A percentile compares a stretch with the other conserved stretches of the same genome.
phyloP scores from a whole-genome alignment of 2,329 filamentous ascomycete genomes.

The Fusarium sp. region DNA sequence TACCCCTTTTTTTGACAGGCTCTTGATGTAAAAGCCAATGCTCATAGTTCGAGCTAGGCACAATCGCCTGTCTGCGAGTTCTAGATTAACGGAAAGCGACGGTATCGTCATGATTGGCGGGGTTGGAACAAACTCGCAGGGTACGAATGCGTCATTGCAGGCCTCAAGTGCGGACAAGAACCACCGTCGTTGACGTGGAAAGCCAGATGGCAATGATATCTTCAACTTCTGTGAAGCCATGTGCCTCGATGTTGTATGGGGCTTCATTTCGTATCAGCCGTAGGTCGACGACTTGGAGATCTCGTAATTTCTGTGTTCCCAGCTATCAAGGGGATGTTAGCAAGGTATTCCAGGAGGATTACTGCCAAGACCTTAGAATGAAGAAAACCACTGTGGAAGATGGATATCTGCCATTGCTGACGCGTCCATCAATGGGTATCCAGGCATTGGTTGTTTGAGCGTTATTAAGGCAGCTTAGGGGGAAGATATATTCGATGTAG shows the following conservation, averaged over 20 bases:
- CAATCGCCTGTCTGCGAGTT: background rate
- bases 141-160: constrained; percentile 12
- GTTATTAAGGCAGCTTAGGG: constrained; percentile 24
- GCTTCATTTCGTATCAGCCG: constrained; percentile 11
- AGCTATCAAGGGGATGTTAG: constrained; percentile 12
- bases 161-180: background rate
- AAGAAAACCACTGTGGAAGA: constrained; percentile 2
- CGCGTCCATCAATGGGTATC: constrained; percentile 5
- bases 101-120: constrained; percentile 21
- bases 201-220: constrained; percentile 17
- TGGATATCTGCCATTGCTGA: constrained; percentile 35
- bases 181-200: constrained; percentile 4
- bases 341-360: constrained; percentile 27
- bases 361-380: background rate
- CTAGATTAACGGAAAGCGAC: constrained; percentile 5
- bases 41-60: background rate
- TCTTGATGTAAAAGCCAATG: background rate
- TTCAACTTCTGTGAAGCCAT: background rate
- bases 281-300: constrained; percentile 2
- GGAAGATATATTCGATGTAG: constrained; percentile 4
- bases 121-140: constrained; percentile 12
- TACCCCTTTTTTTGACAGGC: background rate
- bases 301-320: constrained; percentile 8
- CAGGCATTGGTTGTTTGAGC: background rate
- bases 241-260: constrained; percentile 13